Evolutionary conservation across 805 yeast species (phyloP).

Genomic region (Naumovozyma dairenensis): DNA sequence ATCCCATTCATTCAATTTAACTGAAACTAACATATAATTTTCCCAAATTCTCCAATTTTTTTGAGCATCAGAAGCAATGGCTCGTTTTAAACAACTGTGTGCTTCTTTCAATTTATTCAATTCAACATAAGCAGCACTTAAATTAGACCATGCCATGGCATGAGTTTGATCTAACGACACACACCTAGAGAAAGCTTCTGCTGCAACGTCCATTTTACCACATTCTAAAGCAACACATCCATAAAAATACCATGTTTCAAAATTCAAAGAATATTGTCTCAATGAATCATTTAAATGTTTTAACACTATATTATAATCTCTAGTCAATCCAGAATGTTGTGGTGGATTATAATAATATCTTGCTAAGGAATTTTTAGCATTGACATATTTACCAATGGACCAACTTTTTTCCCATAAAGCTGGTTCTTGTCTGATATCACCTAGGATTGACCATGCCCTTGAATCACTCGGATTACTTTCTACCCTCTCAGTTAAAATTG

Average conservation of each 20-base stretch:
- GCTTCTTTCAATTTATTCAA: slow-evolving; percentile 66
- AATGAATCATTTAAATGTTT: slow-evolving; percentile 67
- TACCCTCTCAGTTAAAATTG: slow-evolving; percentile 46
- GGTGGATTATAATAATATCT: slow-evolving; percentile 64
- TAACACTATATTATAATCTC: slow-evolving; percentile 46
- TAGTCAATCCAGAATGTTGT: slow-evolving; percentile 37
- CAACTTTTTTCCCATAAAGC: slow-evolving; percentile 75
- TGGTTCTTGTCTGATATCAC: slow-evolving; percentile 77
- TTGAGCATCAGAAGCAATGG: slow-evolving; percentile 60
- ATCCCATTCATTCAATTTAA: slow-evolving; percentile 76
- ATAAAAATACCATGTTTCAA: slow-evolving; percentile 82
- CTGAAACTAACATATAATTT: slow-evolving; percentile 74
- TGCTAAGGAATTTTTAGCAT: slow-evolving; percentile 79
- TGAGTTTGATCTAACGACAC: slow-evolving; percentile 75
- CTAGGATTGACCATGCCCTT: slow-evolving; percentile 72
- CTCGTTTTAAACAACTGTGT: slow-evolving; percentile 72
- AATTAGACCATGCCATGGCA: slow-evolving; percentile 82
- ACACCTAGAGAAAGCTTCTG: slow-evolving; percentile 88
- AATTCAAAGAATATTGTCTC: slow-evolving; percentile 58
- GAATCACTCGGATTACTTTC: slow-evolving; percentile 60
- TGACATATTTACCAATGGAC: slow-evolving; percentile 72
- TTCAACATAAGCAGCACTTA: slow-evolving; percentile 68
- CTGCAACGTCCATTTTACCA: slow-evolving; percentile 61
- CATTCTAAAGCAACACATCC: slow-evolving; percentile 83
- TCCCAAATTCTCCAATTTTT: slow-evolving; percentile 88